These are phyloP conservation scores for Calonectria hawksworthii DNA, from an alignment of 2,329 filamentous ascomycete genomes.

Conservation along the genomic window DNA sequence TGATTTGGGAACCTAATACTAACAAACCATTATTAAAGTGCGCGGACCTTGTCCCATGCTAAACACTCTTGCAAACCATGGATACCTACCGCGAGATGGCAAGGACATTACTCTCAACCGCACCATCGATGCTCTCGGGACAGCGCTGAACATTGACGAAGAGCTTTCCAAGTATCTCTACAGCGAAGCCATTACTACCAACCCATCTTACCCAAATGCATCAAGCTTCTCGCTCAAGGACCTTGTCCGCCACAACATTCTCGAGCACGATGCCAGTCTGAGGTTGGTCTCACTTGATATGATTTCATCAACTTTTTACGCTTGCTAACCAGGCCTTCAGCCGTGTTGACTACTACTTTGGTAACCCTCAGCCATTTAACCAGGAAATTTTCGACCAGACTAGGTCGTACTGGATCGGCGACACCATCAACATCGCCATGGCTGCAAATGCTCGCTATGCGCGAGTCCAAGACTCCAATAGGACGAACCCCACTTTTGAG, in stretches of 20 bases:
- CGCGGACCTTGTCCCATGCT: not conserved
- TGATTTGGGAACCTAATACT: not conserved
- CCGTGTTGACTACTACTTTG: not conserved
- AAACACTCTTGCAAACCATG: constrained; percentile 1
- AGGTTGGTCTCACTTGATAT: not conserved
- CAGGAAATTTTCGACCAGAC: not conserved
- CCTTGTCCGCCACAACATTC: not conserved
- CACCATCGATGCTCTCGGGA: not conserved
- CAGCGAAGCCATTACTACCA: not conserved
- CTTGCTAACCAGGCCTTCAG: not conserved
- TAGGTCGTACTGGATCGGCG: not conserved
- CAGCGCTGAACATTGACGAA: not conserved
- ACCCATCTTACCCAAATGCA: not conserved
- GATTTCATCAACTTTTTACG: not conserved
- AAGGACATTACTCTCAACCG: not conserved
- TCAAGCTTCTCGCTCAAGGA: not conserved
- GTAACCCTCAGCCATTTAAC: constrained; percentile 1
- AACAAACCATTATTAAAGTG: not conserved
- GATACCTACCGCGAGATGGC: constrained; percentile 3
- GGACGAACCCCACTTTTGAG: not conserved
- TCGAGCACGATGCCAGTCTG: not conserved
- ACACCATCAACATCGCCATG: not conserved
- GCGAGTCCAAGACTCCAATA: not conserved
- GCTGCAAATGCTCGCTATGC: not conserved
- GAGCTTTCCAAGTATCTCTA: not conserved